Evolutionary conservation across 164 flowering plant genomes (phyloP).

Genomic region (Nymphaea thermarum): DNA sequence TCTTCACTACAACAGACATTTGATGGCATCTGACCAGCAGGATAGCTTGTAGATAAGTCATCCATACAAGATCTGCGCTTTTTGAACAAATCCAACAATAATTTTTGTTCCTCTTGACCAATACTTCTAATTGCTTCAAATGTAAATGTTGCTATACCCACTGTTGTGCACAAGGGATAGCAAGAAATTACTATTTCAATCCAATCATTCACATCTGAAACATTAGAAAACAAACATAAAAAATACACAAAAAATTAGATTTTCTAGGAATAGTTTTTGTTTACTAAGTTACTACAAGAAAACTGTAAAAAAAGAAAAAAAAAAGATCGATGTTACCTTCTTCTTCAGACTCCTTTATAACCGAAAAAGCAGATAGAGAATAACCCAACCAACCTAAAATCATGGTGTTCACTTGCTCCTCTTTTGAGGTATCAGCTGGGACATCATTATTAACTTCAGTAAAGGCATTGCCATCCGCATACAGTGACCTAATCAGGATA

Average conservation of each 20-base stretch:
- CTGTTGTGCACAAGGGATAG: constrained; percentile 41
- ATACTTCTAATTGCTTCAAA: constrained; percentile 27
- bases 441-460: constrained; percentile 14
- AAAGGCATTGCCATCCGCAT: constrained; percentile 9
- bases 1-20: not conserved
- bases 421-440: constrained; percentile 17
- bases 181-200: constrained; percentile 64
- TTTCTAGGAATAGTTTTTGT: not conserved
- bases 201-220: constrained; percentile 77
- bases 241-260: not conserved
- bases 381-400: constrained; percentile 58
- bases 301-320: not conserved
- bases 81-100: constrained; percentile 53
- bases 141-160: constrained; percentile 24
- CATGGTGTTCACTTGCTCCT: constrained; percentile 20
- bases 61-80: constrained; percentile 40
- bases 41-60: constrained; percentile 9
- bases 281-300: not conserved
- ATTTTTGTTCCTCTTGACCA: constrained; percentile 34
- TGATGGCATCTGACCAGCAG: constrained; percentile 25
- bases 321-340: constrained; percentile 29
- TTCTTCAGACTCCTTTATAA: constrained; percentile 31
- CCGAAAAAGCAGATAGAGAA: constrained; percentile 21
- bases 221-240: constrained; percentile 2
- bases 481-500: constrained; percentile 40